Base-by-base conservation (phyloP, 2,329 filamentous ascomycete genomes). In the Lasiodiplodia theobromae region DNA sequence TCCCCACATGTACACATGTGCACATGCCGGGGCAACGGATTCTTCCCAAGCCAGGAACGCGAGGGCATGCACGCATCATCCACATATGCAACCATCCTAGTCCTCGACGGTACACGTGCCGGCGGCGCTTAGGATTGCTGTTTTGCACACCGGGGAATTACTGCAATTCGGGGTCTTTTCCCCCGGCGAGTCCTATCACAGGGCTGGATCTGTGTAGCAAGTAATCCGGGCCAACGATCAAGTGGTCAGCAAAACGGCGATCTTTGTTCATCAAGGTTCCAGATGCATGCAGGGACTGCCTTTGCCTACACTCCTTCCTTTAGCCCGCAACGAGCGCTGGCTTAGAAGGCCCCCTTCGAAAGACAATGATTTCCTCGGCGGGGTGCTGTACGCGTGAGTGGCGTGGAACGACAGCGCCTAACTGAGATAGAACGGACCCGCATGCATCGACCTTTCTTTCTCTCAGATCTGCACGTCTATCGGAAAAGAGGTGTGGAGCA, bases 111-210 rank as follows among this genome's bases (percentile, higher is more conserved):
- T 12, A 28, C 58, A 63, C 58, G 44, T 63, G 31, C 4, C 44
- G 28, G 7, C 44, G 60, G 60, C 60, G 60, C 60, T 51, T 64
- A 64, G 8, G 1, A 64, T 64, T 64, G 34, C 60, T 28, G 47
- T 34, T 51, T 64, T 51, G 28, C 37, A 23, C 14, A 40, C 38
- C 16, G 28, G 28, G 28, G 12, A 40, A 14, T 5, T 7, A 18
- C 14, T 44, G 18, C 18, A 3, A 47, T 14, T 58, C 31, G 54
- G 38, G 54, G 21, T 10, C 54, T 12, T 56, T 58, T 58, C n/a
- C n/a, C 14, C 53, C 31, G 18, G 18, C 34, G 11, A n/a, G 54
- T 21, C 34, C 54, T 58, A 58, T 56, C 31, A 16, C 16, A 34
- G 12, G 10, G 53, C 14, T 44, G 40, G 40, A 8, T 8, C 16